phyloP scores from a whole-genome alignment of 2,329 filamentous ascomycete genomes.

The Diplodia mutila region DNA sequence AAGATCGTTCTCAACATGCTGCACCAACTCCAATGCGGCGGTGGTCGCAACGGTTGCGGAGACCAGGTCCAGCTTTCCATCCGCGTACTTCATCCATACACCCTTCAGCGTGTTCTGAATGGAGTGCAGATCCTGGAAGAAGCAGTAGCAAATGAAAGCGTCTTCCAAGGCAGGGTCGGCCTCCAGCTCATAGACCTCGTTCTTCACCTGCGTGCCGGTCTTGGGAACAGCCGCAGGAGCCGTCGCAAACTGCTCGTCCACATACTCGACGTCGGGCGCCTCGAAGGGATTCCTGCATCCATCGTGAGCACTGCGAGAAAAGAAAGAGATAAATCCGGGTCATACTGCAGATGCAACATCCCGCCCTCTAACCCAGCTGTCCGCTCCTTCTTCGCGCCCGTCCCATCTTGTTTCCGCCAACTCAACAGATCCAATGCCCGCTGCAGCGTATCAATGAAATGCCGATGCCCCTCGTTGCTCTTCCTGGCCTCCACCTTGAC shows the following conservation, averaged over 20 bases:
- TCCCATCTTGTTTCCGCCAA: not conserved
- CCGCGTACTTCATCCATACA: conserved; percentile 1
- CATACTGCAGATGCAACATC: not conserved
- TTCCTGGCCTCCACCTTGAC: not conserved
- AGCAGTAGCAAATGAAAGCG: conserved; percentile 1
- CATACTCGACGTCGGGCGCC: not conserved
- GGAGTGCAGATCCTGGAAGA: conserved; percentile 2
- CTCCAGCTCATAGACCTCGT: not conserved
- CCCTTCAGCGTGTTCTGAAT: not conserved
- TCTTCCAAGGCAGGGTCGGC: not conserved
- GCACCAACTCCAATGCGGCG: not conserved
- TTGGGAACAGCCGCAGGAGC: not conserved
- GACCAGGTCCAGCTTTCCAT: not conserved
- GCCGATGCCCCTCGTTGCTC: not conserved
- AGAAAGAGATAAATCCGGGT: not conserved
- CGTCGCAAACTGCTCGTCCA: not conserved
- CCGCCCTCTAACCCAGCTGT: not conserved
- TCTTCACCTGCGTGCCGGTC: not conserved
- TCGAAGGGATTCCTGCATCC: not conserved
- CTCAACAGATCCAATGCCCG: not conserved
- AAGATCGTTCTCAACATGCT: not conserved
- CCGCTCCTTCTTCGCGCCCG: not conserved
- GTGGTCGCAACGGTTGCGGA: not conserved
- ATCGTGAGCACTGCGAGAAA: not conserved
- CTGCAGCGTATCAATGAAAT: not conserved